phyloP scores from a whole-genome alignment of 345 rosid genomes.

The Linum trigynum region DNA sequence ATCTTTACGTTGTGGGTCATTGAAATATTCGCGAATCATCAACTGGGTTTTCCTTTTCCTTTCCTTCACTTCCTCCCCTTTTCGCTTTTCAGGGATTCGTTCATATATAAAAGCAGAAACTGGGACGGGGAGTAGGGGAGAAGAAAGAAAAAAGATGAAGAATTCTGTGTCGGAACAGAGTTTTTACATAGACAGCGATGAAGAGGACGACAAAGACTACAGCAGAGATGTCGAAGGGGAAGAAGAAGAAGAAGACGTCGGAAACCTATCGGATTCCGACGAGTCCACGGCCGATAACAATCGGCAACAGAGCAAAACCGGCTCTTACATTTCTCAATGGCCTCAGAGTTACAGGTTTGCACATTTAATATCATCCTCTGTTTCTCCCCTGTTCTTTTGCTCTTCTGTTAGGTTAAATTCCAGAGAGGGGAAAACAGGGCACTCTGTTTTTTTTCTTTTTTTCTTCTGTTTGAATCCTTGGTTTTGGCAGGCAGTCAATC shows the following conservation, averaged over 20 bases:
- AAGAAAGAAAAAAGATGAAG: constrained; percentile 40
- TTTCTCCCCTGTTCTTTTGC: not conserved
- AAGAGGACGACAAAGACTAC: constrained; percentile 45
- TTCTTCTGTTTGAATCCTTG: not conserved
- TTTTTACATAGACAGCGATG: constrained; percentile 81
- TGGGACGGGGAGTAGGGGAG: not conserved
- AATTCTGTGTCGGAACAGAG: constrained; percentile 75
- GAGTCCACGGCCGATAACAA: constrained; percentile 28
- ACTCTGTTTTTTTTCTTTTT: constrained; percentile 1
- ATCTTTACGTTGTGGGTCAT: not conserved
- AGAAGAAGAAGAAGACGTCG: constrained; percentile 24
- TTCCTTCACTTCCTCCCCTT: not conserved
- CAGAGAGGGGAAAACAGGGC: not conserved
- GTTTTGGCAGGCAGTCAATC: constrained; percentile 66
- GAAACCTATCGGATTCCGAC: constrained; percentile 48
- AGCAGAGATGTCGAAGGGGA: constrained; percentile 21
- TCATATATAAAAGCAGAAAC: too few relatives aligned
- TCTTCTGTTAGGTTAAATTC: not conserved
- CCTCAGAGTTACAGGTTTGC: constrained; percentile 90
- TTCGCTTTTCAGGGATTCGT: not conserved
- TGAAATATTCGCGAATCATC: not conserved
- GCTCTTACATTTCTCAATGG: constrained; percentile 68
- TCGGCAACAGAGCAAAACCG: constrained; percentile 36
- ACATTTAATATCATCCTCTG: not conserved
- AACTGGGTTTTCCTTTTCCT: not conserved